Conservation (phyloP, 2,329 filamentous ascomycete species). For the Geosmithia flava region DNA sequence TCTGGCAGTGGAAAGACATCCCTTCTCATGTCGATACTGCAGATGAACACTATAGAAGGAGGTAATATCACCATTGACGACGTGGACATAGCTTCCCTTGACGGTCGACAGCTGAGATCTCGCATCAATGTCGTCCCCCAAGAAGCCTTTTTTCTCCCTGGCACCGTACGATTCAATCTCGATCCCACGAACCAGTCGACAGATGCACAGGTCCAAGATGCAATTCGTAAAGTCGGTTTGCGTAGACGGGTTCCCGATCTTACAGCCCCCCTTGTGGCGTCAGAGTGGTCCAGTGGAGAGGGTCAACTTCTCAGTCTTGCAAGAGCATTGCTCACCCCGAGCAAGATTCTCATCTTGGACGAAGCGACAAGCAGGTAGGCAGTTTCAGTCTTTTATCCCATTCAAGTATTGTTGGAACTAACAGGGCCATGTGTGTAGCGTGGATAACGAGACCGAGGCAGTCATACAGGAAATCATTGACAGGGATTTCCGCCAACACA, state of each 20-base stretch:
- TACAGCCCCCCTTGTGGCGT: conserved; percentile 4
- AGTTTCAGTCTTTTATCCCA: too few relatives aligned
- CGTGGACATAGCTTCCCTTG: conserved; percentile 18
- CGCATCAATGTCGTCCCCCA: conserved; percentile 32
- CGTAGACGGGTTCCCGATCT: conserved; percentile 26
- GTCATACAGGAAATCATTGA: too few relatives aligned
- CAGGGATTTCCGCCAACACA: too few relatives aligned
- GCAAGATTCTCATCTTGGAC: conserved; percentile 26
- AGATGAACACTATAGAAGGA: conserved; percentile 21
- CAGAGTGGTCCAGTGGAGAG: conserved; percentile 30
- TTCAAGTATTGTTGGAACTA: too few relatives aligned
- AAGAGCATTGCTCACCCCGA: conserved; percentile 25
- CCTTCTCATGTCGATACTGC: conserved; percentile 13
- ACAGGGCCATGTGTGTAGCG: too few relatives aligned
- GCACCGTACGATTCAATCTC: conserved; percentile 30
- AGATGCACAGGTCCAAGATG: conserved; percentile 27
- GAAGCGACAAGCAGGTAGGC: conserved; percentile 21
- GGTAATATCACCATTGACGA: conserved; percentile 33
- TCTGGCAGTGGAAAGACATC: conserved; percentile 36
- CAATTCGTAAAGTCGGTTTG: conserved; percentile 31
- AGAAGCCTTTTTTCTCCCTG: conserved; percentile 35
- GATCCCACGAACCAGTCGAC: conserved; percentile 24
- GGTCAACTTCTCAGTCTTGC: conserved; percentile 36
- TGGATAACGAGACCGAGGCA: too few relatives aligned
- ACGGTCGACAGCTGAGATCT: conserved; percentile 11